phyloP scores from a whole-genome alignment of 805 yeast genomes.

The Hanseniaspora valbyensis region DNA sequence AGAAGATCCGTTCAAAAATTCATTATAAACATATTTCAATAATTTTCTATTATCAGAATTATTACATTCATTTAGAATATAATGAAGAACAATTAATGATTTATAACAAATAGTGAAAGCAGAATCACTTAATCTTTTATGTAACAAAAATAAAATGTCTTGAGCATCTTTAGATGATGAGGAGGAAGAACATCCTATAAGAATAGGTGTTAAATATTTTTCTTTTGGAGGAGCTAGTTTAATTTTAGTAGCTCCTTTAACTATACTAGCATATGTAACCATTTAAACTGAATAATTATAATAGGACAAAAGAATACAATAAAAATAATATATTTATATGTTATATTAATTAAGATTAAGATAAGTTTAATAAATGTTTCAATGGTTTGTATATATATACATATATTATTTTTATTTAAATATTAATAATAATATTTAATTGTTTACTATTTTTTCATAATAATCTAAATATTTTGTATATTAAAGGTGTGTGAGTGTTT shows the following conservation, averaged over 20 bases:
- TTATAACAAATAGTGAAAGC: conserved; percentile 92
- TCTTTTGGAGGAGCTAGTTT: conserved; percentile 96
- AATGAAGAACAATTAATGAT: conserved; percentile 70
- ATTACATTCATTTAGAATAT: conserved; percentile 88
- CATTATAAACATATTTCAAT: conserved; percentile 24
- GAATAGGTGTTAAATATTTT: conserved; percentile 87
- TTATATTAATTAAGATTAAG: too few species aligned
- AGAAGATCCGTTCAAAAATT: neutral
- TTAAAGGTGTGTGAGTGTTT: too few species aligned
- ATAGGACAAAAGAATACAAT: too few species aligned
- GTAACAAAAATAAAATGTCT: conserved; percentile 52
- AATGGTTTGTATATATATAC: too few species aligned
- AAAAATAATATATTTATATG: too few species aligned
- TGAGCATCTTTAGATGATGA: conserved; percentile 22
- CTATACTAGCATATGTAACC: conserved; percentile 64
- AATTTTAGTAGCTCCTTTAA: conserved; percentile 65
- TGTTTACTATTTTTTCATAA: too few species aligned
- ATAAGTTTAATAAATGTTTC: too few species aligned
- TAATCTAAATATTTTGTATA: too few species aligned
- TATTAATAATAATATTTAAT: too few species aligned
- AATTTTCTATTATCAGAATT: conserved; percentile 25
- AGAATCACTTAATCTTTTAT: conserved; percentile 53
- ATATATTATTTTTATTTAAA: too few species aligned
- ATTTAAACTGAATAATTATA: conserved; percentile 22
- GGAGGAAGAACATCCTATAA: conserved; percentile 31